phyloP scores from a whole-genome alignment of 768 basidiomycete species.

The Plicaturopsis crispa region DNA sequence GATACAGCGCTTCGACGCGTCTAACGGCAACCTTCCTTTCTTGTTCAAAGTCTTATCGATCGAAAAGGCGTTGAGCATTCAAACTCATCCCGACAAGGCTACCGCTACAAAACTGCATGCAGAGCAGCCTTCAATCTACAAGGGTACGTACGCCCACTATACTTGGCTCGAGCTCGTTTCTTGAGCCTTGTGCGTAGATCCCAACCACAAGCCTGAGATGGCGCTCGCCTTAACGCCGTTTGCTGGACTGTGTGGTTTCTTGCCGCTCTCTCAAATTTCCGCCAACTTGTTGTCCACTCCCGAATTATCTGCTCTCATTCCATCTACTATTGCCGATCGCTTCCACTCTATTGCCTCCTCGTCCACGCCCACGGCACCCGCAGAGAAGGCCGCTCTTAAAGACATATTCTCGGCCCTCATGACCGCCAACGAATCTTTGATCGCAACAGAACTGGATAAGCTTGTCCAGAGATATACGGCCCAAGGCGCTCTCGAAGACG shows the following conservation, averaged over 20 bases:
- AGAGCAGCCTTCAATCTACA: constrained; percentile 78
- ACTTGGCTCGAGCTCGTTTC: constrained; percentile 1
- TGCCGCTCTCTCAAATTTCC: constrained; percentile 70
- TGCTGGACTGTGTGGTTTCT: constrained; percentile 87
- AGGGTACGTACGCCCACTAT: constrained; percentile 45
- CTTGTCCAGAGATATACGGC: constrained; percentile 60
- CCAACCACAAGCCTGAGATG: constrained; percentile 99
- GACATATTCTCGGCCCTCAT: constrained; percentile 79
- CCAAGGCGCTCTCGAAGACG: constrained; percentile 28
- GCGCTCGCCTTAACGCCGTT: constrained; percentile 93
- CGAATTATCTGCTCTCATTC: constrained; percentile 71
- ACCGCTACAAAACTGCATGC: constrained; percentile 66
- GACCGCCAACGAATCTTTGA: constrained; percentile 52
- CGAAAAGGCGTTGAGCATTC: constrained; percentile 83
- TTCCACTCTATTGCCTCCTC: constrained; percentile 45
- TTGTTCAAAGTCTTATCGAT: constrained; percentile 91
- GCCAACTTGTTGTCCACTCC: constrained; percentile 58
- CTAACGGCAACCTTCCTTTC: constrained; percentile 74
- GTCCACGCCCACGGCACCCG: constrained; percentile 31
- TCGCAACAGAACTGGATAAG: constrained; percentile 45
- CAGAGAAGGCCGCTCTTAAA: constrained; percentile 58
- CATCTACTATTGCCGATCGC: constrained; percentile 37
- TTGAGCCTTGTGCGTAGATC: constrained; percentile 42
- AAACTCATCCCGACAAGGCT: constrained; percentile 85
- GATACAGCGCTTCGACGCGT: constrained; percentile 43